Conservation (phyloP, 1,284 basidiomycete genomes). For the Cryptococcus hybrid region DNA sequence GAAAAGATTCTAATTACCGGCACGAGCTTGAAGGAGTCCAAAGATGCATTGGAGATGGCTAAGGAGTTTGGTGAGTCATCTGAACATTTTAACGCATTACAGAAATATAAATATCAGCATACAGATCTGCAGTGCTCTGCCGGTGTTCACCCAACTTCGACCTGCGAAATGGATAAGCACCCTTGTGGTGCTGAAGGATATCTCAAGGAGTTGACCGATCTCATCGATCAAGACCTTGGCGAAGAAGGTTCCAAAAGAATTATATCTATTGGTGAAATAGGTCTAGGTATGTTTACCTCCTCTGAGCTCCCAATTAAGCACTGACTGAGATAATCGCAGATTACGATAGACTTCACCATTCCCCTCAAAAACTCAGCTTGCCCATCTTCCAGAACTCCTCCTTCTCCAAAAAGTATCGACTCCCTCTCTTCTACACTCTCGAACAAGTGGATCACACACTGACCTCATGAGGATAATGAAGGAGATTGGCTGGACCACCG, state of each 20-base stretch:
- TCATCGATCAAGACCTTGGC: slow-evolving; percentile 57
- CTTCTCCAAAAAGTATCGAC: slow-evolving; percentile 65
- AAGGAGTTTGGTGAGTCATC: slow-evolving; percentile 56
- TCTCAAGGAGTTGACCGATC: slow-evolving; percentile 59
- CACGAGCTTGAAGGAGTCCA: slow-evolving; percentile 67
- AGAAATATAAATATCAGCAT: neutral
- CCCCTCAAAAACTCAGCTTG: slow-evolving; percentile 62
- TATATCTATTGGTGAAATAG: slow-evolving; percentile 82
- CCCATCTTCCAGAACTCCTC: slow-evolving; percentile 70
- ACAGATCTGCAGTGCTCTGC: slow-evolving; percentile 71
- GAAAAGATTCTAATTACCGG: slow-evolving; percentile 79
- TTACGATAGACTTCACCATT: slow-evolving; percentile 77
- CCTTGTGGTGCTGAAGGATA: slow-evolving; percentile 64
- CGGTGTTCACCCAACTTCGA: slow-evolving; percentile 85
- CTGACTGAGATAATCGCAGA: slow-evolving; percentile 53
- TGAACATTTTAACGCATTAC: neutral
- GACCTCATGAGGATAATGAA: slow-evolving; percentile 59
- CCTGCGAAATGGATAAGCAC: slow-evolving; percentile 67
- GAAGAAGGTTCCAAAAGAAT: slow-evolving; percentile 59
- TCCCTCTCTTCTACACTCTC: slow-evolving; percentile 82
- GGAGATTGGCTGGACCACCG: slow-evolving; percentile 51
- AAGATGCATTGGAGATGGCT: slow-evolving; percentile 63
- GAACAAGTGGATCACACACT: slow-evolving; percentile 71
- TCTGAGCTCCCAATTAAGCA: neutral
- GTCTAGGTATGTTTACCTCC: slow-evolving; percentile 59